Evolutionary conservation across 2,329 filamentous ascomycete genomes (phyloP).

Genomic region (Claviceps quebecensis): DNA sequence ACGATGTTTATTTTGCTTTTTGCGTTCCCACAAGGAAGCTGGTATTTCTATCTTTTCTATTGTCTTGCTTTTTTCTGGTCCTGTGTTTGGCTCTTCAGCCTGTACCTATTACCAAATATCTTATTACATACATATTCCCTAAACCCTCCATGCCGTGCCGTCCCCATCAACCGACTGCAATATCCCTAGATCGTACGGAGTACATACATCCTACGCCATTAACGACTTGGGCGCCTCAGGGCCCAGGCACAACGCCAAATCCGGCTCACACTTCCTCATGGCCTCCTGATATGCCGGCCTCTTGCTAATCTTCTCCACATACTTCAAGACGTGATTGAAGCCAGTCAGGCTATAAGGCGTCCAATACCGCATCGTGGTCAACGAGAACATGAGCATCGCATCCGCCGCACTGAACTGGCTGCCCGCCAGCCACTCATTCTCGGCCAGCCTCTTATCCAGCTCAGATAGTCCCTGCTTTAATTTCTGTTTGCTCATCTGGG

Average conservation of each 20-base stretch:
- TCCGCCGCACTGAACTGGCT: constrained; percentile 50
- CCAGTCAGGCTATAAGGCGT: constrained; percentile 25
- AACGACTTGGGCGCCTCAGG: constrained; percentile 8
- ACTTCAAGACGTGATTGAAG: constrained; percentile 30
- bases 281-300: constrained; percentile 33
- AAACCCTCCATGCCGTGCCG: constrained; percentile 31
- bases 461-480: constrained; percentile 29
- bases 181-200: not conserved
- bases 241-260: constrained; percentile 21
- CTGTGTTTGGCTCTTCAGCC: too few relatives aligned
- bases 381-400: constrained; percentile 45
- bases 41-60: too few relatives aligned
- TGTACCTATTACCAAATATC: too few relatives aligned
- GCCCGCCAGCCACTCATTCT: constrained; percentile 43
- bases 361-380: constrained; percentile 48
- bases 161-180: not conserved
- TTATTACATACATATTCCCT: too few relatives aligned
- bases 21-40: too few relatives aligned
- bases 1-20: too few relatives aligned
- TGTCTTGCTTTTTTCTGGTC: too few relatives aligned
- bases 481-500: constrained; percentile 18
- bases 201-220: not conserved
- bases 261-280: constrained; percentile 35
- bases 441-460: constrained; percentile 34
- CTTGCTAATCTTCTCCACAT: constrained; percentile 27